phyloP scores from a whole-genome alignment of 345 rosid genomes.

The Stellera chamaejasme region DNA sequence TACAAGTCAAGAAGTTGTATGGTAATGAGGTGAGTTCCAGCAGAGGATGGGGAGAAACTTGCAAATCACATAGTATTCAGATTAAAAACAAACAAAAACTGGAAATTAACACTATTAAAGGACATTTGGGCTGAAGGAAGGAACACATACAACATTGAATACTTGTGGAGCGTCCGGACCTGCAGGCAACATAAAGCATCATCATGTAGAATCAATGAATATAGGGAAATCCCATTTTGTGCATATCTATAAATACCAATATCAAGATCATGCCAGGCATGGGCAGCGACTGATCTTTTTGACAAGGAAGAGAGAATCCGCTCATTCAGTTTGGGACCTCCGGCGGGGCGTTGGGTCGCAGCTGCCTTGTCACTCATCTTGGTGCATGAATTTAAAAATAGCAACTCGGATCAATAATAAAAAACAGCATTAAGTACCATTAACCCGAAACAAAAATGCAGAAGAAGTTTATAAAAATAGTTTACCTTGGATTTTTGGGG shows the following conservation, averaged over 20 bases:
- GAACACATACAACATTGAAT: constrained; percentile 53
- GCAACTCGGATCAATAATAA: too few species aligned
- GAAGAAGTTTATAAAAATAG: too few species aligned
- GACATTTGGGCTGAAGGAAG: neutral
- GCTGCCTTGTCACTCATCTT: constrained; percentile 38
- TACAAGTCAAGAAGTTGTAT: constrained; percentile 2
- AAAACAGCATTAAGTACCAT: too few species aligned
- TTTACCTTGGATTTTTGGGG: too few species aligned
- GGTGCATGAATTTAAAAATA: too few species aligned
- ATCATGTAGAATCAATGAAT: constrained; percentile 5
- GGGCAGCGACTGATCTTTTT: constrained; percentile 93
- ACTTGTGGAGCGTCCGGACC: constrained; percentile 86
- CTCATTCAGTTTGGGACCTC: constrained; percentile 63
- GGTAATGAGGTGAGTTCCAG: neutral
- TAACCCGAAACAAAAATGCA: too few species aligned
- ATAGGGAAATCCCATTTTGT: neutral
- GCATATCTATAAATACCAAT: constrained; percentile 39
- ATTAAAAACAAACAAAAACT: too few species aligned
- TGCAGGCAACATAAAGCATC: constrained; percentile 22
- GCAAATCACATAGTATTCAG: neutral
- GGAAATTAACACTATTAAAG: too few species aligned
- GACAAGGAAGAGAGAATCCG: constrained; percentile 95
- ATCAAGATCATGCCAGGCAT: constrained; percentile 99
- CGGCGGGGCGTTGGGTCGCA: constrained; percentile 17
- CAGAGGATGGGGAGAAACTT: neutral